Evolutionary conservation across 768 basidiomycete genomes (phyloP), one percentile per base, ranked within the genome.

Genomic region (Boletus pseudo-olivaceus): DNA sequence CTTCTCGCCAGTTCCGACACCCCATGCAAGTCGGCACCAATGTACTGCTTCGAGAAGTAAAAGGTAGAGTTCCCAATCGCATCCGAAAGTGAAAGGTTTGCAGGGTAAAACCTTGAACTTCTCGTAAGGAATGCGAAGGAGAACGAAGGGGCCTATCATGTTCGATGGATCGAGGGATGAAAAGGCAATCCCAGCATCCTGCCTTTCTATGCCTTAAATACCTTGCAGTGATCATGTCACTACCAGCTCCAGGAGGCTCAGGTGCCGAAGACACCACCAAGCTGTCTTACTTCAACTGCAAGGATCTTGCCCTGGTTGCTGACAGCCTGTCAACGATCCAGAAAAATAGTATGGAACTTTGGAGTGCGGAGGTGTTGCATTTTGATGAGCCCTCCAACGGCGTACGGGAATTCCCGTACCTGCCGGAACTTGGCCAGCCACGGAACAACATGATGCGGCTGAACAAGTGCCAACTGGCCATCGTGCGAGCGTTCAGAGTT

Each of bases 1-100:
- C 39, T 50, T 56, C 29, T 49, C 1, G 41, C 43, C 51, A 43
- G 32, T 54, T 59, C 26, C 49, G 41, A 33, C 43, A 48, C 8
- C 45, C 47, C 53, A 19, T 7, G 14, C 14, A 15, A 0, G 4
- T 12, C 1, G 19, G n/a, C 7, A 41, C 14, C 8, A 8, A 23
- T 2, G 26, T 5, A 10, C 10, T 23, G 3, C 1, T 15, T 12
- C 23, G 30, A 6, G 19, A 10, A 23, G 9, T 3, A 34, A 2
- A 17, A 12, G 0, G 2, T 1, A 11, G 27, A 23, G 5, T 14
- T 8, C 7, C 7, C n/a, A 23, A 19, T n/a, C 23, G 26, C 11
- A 1, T 20, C 29, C 12, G 27, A 35, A 35, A 29, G 12, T n/a
- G 26, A 3, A 27, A 7, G 2, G 7, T 12, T 34, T 17, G n/a